Base-by-base conservation (phyloP, 257 asterid genomes). In the Solanum rostratum region DNA sequence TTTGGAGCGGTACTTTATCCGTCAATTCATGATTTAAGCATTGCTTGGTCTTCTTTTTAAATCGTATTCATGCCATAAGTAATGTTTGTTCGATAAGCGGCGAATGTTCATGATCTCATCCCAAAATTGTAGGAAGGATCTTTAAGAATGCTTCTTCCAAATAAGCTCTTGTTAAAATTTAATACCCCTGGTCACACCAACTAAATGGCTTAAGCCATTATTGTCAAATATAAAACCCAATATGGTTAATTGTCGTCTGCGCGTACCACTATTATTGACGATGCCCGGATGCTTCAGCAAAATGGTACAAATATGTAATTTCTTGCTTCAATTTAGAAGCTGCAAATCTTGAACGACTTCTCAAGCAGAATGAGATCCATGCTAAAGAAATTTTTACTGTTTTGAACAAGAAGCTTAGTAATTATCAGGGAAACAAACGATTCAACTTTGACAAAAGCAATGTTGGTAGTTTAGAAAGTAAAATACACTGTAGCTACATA, bases 311-410 rank as follows among this genome's bases (percentile, higher is more conserved):
- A 3, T 16, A 15, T 33, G 49, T 33, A 68, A 33, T 19, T 68
- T 46, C 76, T 33, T n/a, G 76, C 22, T 49, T 16, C 76, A 33
- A 18, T 68, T 33, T 33, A 68, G 49, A 37, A 68, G 76, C 76
- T 30, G 15, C 49, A 66, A 50, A 68, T 33, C 46, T 66, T 15
- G 74, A 30, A 7, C 7, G 30, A 30, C 74, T 65, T 15, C 45
- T 66, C 12, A 66, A 30, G 45, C 22, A 33, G 14, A 33, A 16
- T 16, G 14, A 9, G 24, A 33, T 30, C 19, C 76, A 66, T 30
- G 76, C 39, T 62, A 22, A 8, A 12, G 33, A 22, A 12, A 24
- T 3, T 62, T 62, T 93, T 93, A 86, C 86, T 27, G 37, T 62
- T 11, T n/a, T 62, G 19, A 62, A 62, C 70, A 24, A 24, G 6